Conservation (phyloP, 805 yeast genomes). For the Naumovozyma castellii region DNA sequence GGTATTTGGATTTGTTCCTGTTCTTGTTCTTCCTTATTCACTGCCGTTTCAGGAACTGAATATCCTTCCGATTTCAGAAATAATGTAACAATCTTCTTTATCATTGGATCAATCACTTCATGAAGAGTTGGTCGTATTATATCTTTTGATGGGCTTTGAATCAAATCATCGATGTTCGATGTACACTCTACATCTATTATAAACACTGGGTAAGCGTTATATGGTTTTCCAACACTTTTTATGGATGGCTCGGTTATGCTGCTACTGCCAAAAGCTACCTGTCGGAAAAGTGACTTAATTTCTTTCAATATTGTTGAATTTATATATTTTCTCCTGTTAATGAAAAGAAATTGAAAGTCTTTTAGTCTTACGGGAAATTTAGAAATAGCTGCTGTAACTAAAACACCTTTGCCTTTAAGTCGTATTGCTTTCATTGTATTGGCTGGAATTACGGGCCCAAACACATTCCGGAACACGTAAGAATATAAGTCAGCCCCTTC, state of each 20-base stretch:
- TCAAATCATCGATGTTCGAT: conserved; percentile 27
- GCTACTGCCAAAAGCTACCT: conserved; percentile 10
- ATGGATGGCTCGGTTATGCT: conserved; percentile 4
- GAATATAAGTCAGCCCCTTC: conserved; percentile 2
- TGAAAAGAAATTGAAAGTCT: conserved; percentile 36
- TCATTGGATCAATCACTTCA: conserved; percentile 25
- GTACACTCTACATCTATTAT: conserved; percentile 29
- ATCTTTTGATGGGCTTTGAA: conserved; percentile 34
- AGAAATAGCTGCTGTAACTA: conserved; percentile 35
- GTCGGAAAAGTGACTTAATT: conserved; percentile 18
- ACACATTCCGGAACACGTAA: conserved; percentile 6
- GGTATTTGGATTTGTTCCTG: too few species aligned
- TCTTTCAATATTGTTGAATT: conserved; percentile 12
- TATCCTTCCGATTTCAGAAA: conserved; percentile 24
- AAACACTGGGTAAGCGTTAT: conserved; percentile 32
- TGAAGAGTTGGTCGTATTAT: conserved; percentile 23
- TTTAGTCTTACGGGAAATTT: conserved; percentile 28
- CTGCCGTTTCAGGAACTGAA: not conserved
- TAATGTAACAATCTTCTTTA: conserved; percentile 24
- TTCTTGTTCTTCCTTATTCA: not conserved
- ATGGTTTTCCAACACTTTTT: conserved; percentile 29
- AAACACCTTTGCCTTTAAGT: conserved; percentile 15
- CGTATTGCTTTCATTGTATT: conserved; percentile 15
- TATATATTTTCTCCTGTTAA: conserved; percentile 33
- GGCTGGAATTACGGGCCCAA: conserved; percentile 12